Percentiles rank a stretch among this genome's conserved stretches.
Evolutionary conservation across 164 flowering plant genomes (phyloP).

Genomic region (Vitis amurensis): DNA sequence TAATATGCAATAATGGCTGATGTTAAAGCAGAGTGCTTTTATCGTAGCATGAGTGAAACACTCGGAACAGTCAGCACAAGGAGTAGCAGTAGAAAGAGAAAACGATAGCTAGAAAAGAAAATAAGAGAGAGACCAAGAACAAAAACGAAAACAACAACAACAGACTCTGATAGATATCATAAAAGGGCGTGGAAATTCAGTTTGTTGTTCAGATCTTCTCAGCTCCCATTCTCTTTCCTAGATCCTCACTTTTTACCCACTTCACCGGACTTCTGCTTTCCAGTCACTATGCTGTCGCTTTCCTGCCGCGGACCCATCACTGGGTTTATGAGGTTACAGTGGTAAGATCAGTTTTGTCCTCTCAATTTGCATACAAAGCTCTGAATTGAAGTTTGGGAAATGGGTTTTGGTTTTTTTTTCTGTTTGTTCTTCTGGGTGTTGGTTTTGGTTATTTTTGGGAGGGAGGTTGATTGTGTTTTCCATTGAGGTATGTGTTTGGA

Average conservation of each 20-base stretch:
- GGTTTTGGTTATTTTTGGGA: not conserved
- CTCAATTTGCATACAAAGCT: not conserved
- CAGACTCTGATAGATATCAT: conserved; percentile 4
- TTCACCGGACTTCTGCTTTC: not conserved
- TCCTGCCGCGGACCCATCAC: conserved; percentile 5
- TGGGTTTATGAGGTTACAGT: not conserved
- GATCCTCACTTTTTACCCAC: conserved; percentile 2
- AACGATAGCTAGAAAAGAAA: not conserved
- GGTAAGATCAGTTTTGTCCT: not conserved
- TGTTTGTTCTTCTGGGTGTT: not conserved
- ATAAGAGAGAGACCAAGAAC: not conserved
- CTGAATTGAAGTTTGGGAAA: not conserved
- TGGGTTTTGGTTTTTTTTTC: not conserved
- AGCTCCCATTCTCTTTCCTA: conserved; percentile 4
- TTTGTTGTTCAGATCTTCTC: conserved; percentile 20
- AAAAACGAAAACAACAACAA: not conserved
- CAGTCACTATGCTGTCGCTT: conserved; percentile 1
- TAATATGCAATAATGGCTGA: conserved; percentile 11
- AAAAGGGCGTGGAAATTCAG: conserved; percentile 18
- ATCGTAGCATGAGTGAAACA: not conserved
- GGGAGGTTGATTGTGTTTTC: too few relatives aligned
- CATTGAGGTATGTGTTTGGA: not conserved
- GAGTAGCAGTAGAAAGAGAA: not conserved
- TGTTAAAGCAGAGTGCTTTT: conserved; percentile 5
- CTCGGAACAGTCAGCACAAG: conserved; percentile 2